These are phyloP conservation scores for Lasiosphaeria ovina DNA, from an alignment of 495 filamentous ascomycete species.

Conservation along the genomic window DNA sequence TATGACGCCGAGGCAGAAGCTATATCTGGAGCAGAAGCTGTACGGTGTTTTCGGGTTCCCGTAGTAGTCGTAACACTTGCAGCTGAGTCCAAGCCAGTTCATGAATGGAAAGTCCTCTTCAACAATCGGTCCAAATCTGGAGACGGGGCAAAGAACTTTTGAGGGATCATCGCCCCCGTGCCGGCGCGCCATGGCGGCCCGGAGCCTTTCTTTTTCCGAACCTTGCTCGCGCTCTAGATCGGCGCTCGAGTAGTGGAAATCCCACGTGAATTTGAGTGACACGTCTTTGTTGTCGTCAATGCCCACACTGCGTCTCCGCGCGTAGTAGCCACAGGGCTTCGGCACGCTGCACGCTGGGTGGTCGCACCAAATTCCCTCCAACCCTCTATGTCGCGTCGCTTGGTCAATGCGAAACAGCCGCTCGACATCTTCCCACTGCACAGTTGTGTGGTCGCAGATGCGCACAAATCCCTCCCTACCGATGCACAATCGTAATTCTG, in stretches of 20 bases:
- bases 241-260: background rate
- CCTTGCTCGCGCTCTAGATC: background rate
- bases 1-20: background rate
- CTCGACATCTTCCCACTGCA: background rate
- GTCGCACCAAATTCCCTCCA: background rate
- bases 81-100: background rate
- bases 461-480: background rate
- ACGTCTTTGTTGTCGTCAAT: background rate
- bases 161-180: background rate
- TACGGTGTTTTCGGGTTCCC: background rate
- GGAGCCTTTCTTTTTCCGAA: background rate
- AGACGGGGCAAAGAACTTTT: background rate
- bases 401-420: background rate
- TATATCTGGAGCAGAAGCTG: background rate
- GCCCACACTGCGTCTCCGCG: background rate
- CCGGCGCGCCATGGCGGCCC: background rate
- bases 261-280: background rate
- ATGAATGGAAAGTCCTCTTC: background rate
- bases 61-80: background rate
- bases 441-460: background rate
- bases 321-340: background rate
- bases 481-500: background rate
- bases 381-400: background rate
- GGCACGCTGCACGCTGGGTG: background rate
- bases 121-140: background rate